Evolutionary conservation across 1,284 basidiomycete genomes (phyloP).

Genomic region (Heliocybe sulcata): DNA sequence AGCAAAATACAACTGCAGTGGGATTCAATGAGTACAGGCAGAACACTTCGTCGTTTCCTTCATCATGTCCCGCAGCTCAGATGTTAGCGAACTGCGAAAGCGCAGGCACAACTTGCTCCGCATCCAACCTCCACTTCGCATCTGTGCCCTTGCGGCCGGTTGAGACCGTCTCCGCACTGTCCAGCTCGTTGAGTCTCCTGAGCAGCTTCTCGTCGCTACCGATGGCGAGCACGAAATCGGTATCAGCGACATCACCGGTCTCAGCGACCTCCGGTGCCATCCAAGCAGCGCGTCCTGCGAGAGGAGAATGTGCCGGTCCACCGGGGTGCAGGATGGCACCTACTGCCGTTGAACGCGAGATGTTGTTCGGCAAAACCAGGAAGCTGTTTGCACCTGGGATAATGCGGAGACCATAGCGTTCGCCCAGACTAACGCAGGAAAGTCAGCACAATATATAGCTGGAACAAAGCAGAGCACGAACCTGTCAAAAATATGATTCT

Average conservation of each 20-base stretch:
- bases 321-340: constrained; percentile 67
- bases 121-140: constrained; percentile 62
- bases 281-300: constrained; percentile 33
- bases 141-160: constrained; percentile 66
- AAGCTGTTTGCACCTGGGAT: constrained; percentile 74
- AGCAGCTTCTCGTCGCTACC: constrained; percentile 72
- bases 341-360: constrained; percentile 76
- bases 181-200: constrained; percentile 65
- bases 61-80: neutral
- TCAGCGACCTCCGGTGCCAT: constrained; percentile 22
- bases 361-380: constrained; percentile 79
- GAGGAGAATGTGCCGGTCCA: constrained; percentile 48
- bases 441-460: neutral
- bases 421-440: constrained; percentile 50
- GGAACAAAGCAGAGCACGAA: constrained; percentile 14
- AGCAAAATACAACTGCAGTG: neutral
- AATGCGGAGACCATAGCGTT: constrained; percentile 74
- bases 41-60: neutral
- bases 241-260: constrained; percentile 30
- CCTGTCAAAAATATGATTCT: constrained; percentile 86
- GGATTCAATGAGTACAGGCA: neutral
- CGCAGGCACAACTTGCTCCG: constrained; percentile 29
- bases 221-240: constrained; percentile 61
- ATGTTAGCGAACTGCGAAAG: constrained; percentile 28
- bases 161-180: constrained; percentile 63